These are phyloP conservation scores for Barnettozyma californica DNA, from an alignment of 805 yeast genomes.

Conservation along the genomic window DNA sequence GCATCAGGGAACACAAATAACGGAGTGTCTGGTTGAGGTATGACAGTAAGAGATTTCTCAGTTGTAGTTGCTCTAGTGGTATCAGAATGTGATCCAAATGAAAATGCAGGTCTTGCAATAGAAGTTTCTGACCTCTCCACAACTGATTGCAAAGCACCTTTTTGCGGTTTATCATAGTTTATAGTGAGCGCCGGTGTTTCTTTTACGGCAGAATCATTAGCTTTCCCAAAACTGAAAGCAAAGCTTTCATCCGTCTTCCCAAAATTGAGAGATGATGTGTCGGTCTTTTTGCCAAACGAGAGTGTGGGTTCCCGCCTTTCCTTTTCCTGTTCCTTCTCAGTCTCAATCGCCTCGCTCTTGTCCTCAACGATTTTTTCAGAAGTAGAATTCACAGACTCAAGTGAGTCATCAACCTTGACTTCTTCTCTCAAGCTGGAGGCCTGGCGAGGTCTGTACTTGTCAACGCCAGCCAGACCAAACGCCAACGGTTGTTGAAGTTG, in stretches of 20 bases:
- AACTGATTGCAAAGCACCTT: background rate
- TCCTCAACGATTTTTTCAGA: background rate
- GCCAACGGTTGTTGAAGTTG: constrained; percentile 4
- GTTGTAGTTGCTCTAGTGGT: background rate
- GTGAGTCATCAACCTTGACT: background rate
- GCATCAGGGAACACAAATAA: constrained; percentile 21
- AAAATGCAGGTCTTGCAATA: background rate
- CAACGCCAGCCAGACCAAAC: constrained; percentile 4
- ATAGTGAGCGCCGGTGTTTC: constrained; percentile 22
- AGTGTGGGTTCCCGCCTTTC: background rate
- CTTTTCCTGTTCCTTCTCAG: background rate
- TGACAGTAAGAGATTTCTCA: background rate
- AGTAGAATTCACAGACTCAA: background rate
- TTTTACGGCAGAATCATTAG: constrained; percentile 13
- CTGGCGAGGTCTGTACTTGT: constrained; percentile 29
- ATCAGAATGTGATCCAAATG: background rate
- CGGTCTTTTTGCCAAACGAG: background rate
- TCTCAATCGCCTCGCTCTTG: background rate
- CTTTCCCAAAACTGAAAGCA: constrained; percentile 10
- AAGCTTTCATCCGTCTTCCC: background rate
- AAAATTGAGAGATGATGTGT: background rate
- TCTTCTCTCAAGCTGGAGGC: constrained; percentile 1
- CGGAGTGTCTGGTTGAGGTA: background rate
- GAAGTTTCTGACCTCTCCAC: background rate
- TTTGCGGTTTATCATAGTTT: background rate